Conservation (phyloP, 2,329 filamentous ascomycete species). For the Stromatinia cepivora region DNA sequence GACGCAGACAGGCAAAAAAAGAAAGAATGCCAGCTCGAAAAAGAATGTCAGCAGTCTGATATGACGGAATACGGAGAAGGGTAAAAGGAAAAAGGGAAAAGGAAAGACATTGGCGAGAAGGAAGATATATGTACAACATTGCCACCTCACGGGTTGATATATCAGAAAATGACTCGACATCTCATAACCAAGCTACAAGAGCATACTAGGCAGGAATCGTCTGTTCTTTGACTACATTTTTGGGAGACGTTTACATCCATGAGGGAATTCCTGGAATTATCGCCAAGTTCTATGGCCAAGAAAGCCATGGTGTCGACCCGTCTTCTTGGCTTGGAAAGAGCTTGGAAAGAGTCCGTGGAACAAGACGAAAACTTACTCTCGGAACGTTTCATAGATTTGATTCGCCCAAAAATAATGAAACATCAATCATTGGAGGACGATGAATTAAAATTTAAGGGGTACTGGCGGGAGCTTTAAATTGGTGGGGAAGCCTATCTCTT, state of each 20-base stretch:
- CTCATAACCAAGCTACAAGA: not conserved
- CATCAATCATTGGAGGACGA: not conserved
- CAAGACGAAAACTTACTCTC: not conserved
- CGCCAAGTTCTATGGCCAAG: not conserved
- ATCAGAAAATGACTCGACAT: slow-evolving; percentile 13
- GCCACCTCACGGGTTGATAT: not conserved
- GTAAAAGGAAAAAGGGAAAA: not conserved
- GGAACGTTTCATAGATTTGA: not conserved
- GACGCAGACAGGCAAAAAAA: not conserved
- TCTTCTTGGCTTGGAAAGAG: not conserved
- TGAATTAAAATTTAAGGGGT: slow-evolving; percentile 8
- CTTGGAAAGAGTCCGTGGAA: slow-evolving; percentile 7
- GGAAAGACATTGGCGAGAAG: not conserved
- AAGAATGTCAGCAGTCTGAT: slow-evolving; percentile 12
- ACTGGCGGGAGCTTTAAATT: not conserved
- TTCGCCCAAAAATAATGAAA: not conserved
- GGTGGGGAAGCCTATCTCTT: not conserved
- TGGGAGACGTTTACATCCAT: not conserved
- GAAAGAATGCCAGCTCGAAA: not conserved
- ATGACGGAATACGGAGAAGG: not conserved
- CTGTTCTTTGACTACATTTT: slow-evolving; percentile 19
- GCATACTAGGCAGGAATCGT: not conserved
- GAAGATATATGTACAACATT: slow-evolving; percentile 9
- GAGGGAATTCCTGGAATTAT: not conserved
- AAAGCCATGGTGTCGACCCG: slow-evolving; percentile 4